These are phyloP conservation scores for Pezicula neosporulosa DNA, from an alignment of 2,329 filamentous ascomycete genomes.

Conservation along the genomic window DNA sequence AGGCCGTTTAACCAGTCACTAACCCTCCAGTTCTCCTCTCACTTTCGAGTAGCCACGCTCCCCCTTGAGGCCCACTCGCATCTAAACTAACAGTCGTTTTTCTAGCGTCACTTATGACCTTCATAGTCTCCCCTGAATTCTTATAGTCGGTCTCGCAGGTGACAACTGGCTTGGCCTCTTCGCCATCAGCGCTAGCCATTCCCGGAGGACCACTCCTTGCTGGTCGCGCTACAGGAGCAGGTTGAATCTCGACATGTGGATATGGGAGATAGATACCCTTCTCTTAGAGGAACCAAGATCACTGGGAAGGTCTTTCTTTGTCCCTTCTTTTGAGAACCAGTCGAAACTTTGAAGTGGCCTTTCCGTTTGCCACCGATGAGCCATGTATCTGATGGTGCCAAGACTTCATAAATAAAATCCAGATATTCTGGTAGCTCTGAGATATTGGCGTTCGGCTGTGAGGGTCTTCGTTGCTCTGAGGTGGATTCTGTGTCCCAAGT, in stretches of 20 bases:
- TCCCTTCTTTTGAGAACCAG: conserved; percentile 37
- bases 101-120: conserved; percentile 68
- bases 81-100: conserved; percentile 73
- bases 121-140: conserved; percentile 73
- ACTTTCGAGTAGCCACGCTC: conserved; percentile 64
- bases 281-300: conserved; percentile 74
- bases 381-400: conserved; percentile 73
- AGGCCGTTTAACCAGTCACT: conserved; percentile 6
- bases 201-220: conserved; percentile 6
- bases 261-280: conserved; percentile 76
- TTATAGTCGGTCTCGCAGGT: conserved; percentile 76
- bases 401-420: conserved; percentile 81
- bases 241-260: conserved; percentile 75
- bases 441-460: not conserved
- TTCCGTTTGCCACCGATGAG: conserved; percentile 78
- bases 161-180: conserved; percentile 26
- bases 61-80: conserved; percentile 60
- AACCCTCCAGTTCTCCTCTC: conserved; percentile 33
- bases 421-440: conserved; percentile 37
- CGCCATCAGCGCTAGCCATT: conserved; percentile 14
- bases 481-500: conserved; percentile 51
- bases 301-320: conserved; percentile 58
- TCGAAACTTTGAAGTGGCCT: conserved; percentile 68
- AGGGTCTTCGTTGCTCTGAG: conserved; percentile 14
- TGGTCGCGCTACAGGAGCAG: conserved; percentile 38